Conservation (phyloP, 495 filamentous ascomycete genomes). For the Geopyxis carbonaria region DNA sequence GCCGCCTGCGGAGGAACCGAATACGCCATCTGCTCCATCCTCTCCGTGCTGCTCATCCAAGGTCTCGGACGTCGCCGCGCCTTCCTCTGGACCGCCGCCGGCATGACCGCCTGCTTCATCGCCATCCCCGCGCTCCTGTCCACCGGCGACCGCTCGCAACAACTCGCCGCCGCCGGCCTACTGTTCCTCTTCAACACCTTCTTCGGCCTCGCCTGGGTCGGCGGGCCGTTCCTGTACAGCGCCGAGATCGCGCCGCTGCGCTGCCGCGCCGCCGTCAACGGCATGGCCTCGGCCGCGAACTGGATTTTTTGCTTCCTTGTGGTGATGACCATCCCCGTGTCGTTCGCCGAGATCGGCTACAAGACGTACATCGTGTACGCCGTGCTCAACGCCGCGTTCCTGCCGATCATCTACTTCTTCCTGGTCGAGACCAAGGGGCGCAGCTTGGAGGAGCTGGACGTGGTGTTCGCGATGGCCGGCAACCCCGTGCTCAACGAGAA, state of each 20-base stretch:
- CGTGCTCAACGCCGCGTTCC: slow-evolving; percentile 51
- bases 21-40: slow-evolving; percentile 57
- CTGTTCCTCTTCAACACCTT: slow-evolving; percentile 59
- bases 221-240: slow-evolving; percentile 61
- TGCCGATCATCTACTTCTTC: slow-evolving; percentile 56
- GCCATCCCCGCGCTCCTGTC: slow-evolving; percentile 39
- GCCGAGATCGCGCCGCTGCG: slow-evolving; percentile 58
- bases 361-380: slow-evolving; percentile 67
- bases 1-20: slow-evolving; percentile 56
- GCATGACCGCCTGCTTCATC: slow-evolving; percentile 53
- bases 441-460: slow-evolving; percentile 59
- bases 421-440: slow-evolving; percentile 60
- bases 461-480: slow-evolving; percentile 35
- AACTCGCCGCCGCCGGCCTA: slow-evolving; percentile 38
- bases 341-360: slow-evolving; percentile 49
- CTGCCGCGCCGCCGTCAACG: slow-evolving; percentile 58
- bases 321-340: slow-evolving; percentile 55
- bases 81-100: slow-evolving; percentile 54
- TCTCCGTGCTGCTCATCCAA: slow-evolving; percentile 55
- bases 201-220: slow-evolving; percentile 61
- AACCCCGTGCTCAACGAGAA: slow-evolving; percentile 1
- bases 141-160: slow-evolving; percentile 24
- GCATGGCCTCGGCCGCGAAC: slow-evolving; percentile 43
- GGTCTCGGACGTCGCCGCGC: slow-evolving; percentile 49
- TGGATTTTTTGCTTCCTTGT: slow-evolving; percentile 45